Conservation (phyloP, 805 yeast species). For the Pichia kluyveri region DNA sequence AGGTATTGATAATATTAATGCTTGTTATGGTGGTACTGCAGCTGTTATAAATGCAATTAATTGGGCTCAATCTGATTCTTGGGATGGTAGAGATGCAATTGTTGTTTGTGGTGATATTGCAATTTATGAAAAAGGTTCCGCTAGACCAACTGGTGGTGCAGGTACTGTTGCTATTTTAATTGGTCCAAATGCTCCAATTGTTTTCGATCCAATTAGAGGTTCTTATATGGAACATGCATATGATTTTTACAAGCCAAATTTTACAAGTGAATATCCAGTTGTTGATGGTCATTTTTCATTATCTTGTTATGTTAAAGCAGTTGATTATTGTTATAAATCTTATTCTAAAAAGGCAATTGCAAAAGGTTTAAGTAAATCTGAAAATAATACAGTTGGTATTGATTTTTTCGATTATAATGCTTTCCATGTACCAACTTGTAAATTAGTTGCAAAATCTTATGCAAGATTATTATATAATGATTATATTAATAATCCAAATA, state of each 20-base stretch:
- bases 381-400: slow-evolving; percentile 53
- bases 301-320: slow-evolving; percentile 86
- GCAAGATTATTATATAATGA: slow-evolving; percentile 90
- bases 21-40: slow-evolving; percentile 97
- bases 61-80: slow-evolving; percentile 91
- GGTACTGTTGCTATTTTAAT: slow-evolving; percentile 91
- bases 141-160: slow-evolving; percentile 99
- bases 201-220: slow-evolving; percentile 82
- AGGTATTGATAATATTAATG: slow-evolving; percentile 93
- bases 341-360: slow-evolving; percentile 70
- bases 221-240: slow-evolving; percentile 94
- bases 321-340: slow-evolving; percentile 75
- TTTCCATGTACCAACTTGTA: slow-evolving; percentile 98
- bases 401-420: slow-evolving; percentile 82
- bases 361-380: slow-evolving; percentile 35
- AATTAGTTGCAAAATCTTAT: slow-evolving; percentile 84
- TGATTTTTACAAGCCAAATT: slow-evolving; percentile 97
- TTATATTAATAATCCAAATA: slow-evolving; percentile 59
- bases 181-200: slow-evolving; percentile 97
- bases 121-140: slow-evolving; percentile 92
- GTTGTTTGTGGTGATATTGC: slow-evolving; percentile 98
- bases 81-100: slow-evolving; percentile 98
- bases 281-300: slow-evolving; percentile 97
- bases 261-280: slow-evolving; percentile 90
- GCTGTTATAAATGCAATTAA: slow-evolving; percentile 89